Base-by-base conservation (phyloP, 1,139 yeast species). In the Arxiozyma bovina region DNA sequence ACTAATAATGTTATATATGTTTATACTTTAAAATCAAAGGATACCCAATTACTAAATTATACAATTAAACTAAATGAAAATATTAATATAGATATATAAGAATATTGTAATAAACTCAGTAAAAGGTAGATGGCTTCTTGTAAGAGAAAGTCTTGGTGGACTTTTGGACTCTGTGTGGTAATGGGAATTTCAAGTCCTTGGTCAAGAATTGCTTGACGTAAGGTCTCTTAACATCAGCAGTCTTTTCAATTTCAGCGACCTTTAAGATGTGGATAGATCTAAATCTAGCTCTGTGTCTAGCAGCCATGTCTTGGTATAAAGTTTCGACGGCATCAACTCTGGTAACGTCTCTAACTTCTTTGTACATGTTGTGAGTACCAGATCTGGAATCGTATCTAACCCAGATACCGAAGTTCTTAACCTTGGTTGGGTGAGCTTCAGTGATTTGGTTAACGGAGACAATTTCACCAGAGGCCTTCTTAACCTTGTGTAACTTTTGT, bases 281-380 rank as follows among this genome's bases (percentile, higher is more conserved):
- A 85, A 93, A 93, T 85, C 99, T 90, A 75, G 99, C 94, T 87
- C 99, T 90, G 96, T 93, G 99, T 83, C 99, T 93, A 70, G 99
- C 98, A 79, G 99, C 99, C 86, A 93, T 87, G 80, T 94, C 99
- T 79, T 88, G 93, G 94, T 93, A 93, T 86, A 93, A 87, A 76
- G 95, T 83, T 78, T 88, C 96, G 75, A 93, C 98, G 71, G 99
- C 99, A 77, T 90, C 96, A 66, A 90, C 95, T 83, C 99, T 94
- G 82, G 97, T 81, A 71, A 91, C 96, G 73, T 93, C 99, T 81
- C 99, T 91, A 94, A 90, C 89, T 84, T 93, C 99, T 85, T 89
- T 93, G 97, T 93, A 93, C 98, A 93, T 93, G 95, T 93, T 93
- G 95, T 94, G 99, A 75, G 96, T 90, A 82, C 99, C 99, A 70